Evolutionary conservation across 495 filamentous ascomycete species (phyloP), one percentile per base, ranked within the genome.

Genomic region (Apodospora peruviana): DNA sequence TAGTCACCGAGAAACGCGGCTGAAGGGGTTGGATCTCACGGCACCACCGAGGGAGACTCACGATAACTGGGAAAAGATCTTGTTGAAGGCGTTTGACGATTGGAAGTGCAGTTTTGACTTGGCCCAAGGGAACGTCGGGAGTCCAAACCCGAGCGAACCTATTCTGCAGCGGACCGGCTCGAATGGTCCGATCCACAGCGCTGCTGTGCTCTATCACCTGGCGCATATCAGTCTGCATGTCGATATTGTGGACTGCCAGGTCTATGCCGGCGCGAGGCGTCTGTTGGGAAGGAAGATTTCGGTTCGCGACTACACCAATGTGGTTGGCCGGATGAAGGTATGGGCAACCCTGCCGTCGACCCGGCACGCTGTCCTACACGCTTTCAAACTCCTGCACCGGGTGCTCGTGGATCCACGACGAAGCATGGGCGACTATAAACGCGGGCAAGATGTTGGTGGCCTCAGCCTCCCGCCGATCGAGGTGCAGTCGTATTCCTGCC

Each of bases 201-300:
- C 89, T 21, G 87, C 84, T 16, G 90, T 95, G 2, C 75, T 97
- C 20, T 93, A 98, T 59, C 89, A 91, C 44, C 72, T 98, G 17
- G 94, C 93, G 4, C 91, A 98, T 54, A 91, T 98, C 82, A 90
- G 86, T 24, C 85, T 94, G 65, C 90, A 96, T 59, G 87, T 95
- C 11, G 90, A 96, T 56, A 87, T 97, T 39, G 83, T 91, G 23
- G 91, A 96, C 67, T 91, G 90, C 57, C 93, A 96, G 67, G 90
- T 97, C 41, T 96, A 91, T 58, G 89, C 89, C 2, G 86, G 88
- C 1, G 88, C 90, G 0, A 81, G 81, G 40, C 79, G 90, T 14
- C 73, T 96, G 9, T 80, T 98, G 35, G 91, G 93, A 5, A 81
- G 91, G 27, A 86, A 86, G 16, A 87, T 96, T 48, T 88, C 88